Percentiles rank a stretch among this genome's conserved stretches.
phyloP scores from a whole-genome alignment of 73 alveolate genomes.

The Uronychia setigera region DNA sequence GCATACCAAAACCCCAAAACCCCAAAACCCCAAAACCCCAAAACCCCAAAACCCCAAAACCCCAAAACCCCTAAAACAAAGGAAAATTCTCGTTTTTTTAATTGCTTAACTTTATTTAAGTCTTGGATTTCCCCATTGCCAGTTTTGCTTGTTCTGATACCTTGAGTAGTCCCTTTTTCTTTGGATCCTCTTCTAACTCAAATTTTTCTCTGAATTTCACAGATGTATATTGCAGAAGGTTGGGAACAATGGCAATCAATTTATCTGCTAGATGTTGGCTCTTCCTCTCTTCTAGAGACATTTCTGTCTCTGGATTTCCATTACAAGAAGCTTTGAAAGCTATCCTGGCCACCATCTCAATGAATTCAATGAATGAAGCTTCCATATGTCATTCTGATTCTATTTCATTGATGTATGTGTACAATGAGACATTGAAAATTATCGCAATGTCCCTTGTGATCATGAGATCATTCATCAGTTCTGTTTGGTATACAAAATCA shows the following conservation, averaged over 20 bases:
- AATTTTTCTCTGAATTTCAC: too few species aligned
- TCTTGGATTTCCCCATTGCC: too few species aligned
- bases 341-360: constrained; percentile 43
- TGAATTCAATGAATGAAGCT: constrained; percentile 67
- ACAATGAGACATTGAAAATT: constrained; percentile 68
- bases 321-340: background rate
- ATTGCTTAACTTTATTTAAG: too few species aligned
- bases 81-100: too few species aligned
- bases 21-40: too few species aligned
- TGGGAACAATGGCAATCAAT: background rate
- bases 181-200: too few species aligned
- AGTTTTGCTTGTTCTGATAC: too few species aligned
- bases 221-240: too few species aligned
- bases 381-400: constrained; percentile 60
- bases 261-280: background rate
- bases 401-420: constrained; percentile 70
- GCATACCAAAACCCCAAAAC: too few species aligned
- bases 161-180: too few species aligned
- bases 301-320: background rate
- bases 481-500: constrained; percentile 50
- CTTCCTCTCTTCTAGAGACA: background rate
- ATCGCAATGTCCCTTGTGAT: constrained; percentile 66
- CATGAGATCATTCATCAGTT: constrained; percentile 68
- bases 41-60: too few species aligned
- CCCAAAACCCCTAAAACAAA: too few species aligned